These are phyloP conservation scores for Jaltomata sinuosa DNA, from an alignment of 257 asterid genomes.

Conservation along the genomic window DNA sequence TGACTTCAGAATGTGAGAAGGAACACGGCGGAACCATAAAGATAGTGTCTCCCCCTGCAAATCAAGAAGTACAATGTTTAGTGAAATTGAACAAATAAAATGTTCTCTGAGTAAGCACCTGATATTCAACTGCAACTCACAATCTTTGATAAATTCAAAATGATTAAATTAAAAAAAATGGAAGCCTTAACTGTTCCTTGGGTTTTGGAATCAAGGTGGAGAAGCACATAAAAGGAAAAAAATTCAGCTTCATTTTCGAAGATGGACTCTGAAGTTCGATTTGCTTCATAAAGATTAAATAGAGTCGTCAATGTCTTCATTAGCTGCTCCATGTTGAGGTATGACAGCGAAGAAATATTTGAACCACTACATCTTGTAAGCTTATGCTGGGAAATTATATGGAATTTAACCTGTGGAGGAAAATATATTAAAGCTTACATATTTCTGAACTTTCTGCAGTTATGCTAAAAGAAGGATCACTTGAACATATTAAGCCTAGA, in stretches of 20 bases:
- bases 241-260: slow-evolving; percentile 65
- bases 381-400: slow-evolving; percentile 65
- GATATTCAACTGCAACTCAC: neutral
- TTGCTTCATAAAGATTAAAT: slow-evolving; percentile 54
- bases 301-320: slow-evolving; percentile 57
- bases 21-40: slow-evolving; percentile 63
- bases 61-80: slow-evolving; percentile 7
- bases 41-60: slow-evolving; percentile 66
- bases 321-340: slow-evolving; percentile 91
- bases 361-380: slow-evolving; percentile 41
- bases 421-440: neutral
- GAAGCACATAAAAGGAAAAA: slow-evolving; percentile 70
- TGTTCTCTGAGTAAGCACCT: neutral
- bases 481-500: neutral
- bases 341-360: slow-evolving; percentile 39
- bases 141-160: neutral
- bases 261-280: slow-evolving; percentile 32
- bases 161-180: neutral
- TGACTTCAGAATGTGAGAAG: slow-evolving; percentile 50
- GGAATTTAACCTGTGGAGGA: slow-evolving; percentile 71
- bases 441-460: neutral
- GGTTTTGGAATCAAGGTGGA: slow-evolving; percentile 58
- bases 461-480: neutral
- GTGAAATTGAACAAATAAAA: neutral
- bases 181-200: slow-evolving; percentile 35